A percentile compares a stretch with the other conserved stretches of the same genome.
Conservation (phyloP, 139 green algal genomes). For the Chlamydomonas sphaeroides region DNA sequence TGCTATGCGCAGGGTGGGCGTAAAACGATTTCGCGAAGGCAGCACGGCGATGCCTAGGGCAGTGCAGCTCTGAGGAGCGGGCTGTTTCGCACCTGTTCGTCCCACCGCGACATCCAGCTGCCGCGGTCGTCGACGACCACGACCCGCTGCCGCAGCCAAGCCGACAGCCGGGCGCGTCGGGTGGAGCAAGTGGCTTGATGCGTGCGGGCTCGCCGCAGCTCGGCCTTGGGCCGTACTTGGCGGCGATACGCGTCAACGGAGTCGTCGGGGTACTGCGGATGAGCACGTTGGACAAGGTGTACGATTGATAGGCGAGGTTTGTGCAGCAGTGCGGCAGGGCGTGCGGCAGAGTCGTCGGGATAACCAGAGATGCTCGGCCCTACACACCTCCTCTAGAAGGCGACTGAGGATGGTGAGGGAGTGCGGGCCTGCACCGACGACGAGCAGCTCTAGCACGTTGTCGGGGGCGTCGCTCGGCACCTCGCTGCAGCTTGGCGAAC, state of each 20-base stretch:
- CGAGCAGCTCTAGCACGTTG: conserved; percentile 7
- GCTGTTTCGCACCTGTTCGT: background rate
- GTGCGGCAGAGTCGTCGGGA: background rate
- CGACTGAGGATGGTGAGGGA: background rate
- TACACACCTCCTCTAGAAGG: background rate
- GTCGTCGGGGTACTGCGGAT: background rate
- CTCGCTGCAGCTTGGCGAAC: no score
- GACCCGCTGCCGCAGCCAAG: background rate
- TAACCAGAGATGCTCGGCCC: background rate
- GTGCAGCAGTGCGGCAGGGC: background rate
- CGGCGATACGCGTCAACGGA: background rate
- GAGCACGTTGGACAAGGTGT: no score
- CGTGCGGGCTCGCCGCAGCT: background rate
- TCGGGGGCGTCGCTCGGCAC: no score
- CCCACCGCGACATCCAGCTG: background rate
- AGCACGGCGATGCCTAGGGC: no score
- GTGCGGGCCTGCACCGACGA: background rate
- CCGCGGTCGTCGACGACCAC: background rate
- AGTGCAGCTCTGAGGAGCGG: no score
- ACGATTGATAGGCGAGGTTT: background rate
- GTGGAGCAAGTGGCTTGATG: background rate
- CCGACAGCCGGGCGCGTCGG: background rate
- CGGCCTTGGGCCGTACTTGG: background rate
- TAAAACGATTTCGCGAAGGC: no score
- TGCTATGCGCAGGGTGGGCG: no score